Evolutionary conservation across 2,329 filamentous ascomycete genomes (phyloP).

Genomic region (Neonectria ditissima): DNA sequence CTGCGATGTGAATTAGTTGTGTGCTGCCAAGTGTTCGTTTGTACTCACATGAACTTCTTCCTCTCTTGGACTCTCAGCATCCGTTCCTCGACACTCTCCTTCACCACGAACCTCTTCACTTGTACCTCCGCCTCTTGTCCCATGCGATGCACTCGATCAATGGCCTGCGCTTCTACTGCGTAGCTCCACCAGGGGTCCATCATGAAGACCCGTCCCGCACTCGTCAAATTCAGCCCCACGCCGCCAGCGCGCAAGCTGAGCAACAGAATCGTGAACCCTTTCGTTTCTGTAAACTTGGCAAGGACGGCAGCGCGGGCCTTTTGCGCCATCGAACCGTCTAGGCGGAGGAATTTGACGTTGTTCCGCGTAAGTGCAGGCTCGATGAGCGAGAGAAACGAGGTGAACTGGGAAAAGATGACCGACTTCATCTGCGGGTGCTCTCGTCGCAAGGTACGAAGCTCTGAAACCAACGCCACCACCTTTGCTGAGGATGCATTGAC

Average conservation of each 20-base stretch:
- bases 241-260: conserved; percentile 90
- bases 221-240: conserved; percentile 92
- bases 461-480: conserved; percentile 80
- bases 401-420: conserved; percentile 97
- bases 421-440: conserved; percentile 81
- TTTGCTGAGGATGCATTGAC: conserved; percentile 85
- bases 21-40: not conserved
- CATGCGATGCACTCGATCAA: conserved; percentile 97
- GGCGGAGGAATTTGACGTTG: conserved; percentile 83
- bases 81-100: conserved; percentile 91
- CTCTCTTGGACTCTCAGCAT: conserved; percentile 94
- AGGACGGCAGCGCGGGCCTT: conserved; percentile 85
- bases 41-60: conserved; percentile 92
- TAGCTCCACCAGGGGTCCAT: conserved; percentile 99
- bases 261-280: conserved; percentile 79
- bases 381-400: conserved; percentile 93
- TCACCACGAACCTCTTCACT: conserved; percentile 89
- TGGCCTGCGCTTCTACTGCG: conserved; percentile 95
- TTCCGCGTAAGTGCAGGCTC: conserved; percentile 80
- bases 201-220: conserved; percentile 92
- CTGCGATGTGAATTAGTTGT: conserved; percentile 57
- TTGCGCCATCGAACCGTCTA: conserved; percentile 92
- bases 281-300: conserved; percentile 71
- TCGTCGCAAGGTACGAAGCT: conserved; percentile 76
- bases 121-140: conserved; percentile 88